These are phyloP conservation scores for Kingdonia uniflora DNA, from an alignment of 164 flowering plant species.

Conservation along the genomic window DNA sequence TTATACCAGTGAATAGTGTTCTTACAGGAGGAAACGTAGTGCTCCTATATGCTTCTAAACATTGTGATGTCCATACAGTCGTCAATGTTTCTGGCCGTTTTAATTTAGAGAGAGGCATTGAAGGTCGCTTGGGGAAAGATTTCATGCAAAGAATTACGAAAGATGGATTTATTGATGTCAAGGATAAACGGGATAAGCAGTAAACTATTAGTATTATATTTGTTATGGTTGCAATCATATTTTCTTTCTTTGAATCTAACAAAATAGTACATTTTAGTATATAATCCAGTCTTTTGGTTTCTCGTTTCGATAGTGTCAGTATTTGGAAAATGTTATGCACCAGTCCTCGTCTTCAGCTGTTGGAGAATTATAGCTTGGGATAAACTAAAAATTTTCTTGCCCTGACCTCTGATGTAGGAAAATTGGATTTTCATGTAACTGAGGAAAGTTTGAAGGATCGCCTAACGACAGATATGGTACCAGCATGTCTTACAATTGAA, in stretches of 20 bases:
- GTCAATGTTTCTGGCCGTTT: slow-evolving; percentile 65
- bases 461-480: slow-evolving; percentile 43
- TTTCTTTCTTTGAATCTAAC: too few relatives aligned
- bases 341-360: too few relatives aligned
- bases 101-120: slow-evolving; percentile 49
- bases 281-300: neutral
- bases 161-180: slow-evolving; percentile 56
- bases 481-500: slow-evolving; percentile 36
- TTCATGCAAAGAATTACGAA: slow-evolving; percentile 40
- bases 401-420: slow-evolving; percentile 30
- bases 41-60: slow-evolving; percentile 56
- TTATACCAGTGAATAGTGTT: too few relatives aligned
- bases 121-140: slow-evolving; percentile 51
- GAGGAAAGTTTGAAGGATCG: slow-evolving; percentile 76
- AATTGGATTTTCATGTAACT: slow-evolving; percentile 55
- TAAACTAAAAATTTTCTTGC: neutral
- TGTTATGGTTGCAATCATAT: neutral
- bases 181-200: slow-evolving; percentile 11
- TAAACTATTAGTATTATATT: neutral
- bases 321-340: too few relatives aligned
- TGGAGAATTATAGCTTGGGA: too few relatives aligned
- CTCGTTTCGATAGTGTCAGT: neutral
- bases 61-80: slow-evolving; percentile 31
- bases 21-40: slow-evolving; percentile 66
- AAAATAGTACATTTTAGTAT: too few relatives aligned